Percentiles rank a stretch among this genome's conserved stretches.
Evolutionary conservation across 2,329 filamentous ascomycete genomes (phyloP).

Genomic region (Claviceps lovelessii): DNA sequence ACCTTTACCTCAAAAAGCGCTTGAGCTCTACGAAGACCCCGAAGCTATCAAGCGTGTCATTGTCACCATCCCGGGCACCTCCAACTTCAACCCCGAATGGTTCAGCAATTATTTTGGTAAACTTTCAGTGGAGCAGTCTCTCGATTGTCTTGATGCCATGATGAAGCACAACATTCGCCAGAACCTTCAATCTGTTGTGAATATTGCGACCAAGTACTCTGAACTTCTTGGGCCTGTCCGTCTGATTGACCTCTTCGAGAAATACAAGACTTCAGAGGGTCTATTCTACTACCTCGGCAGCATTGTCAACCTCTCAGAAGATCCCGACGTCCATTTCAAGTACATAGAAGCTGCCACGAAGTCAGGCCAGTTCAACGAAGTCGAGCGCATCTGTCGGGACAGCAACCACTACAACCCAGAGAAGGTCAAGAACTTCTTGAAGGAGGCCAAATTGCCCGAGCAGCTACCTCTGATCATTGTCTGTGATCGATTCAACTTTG

Average conservation of each 20-base stretch:
- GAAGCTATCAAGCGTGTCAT: constrained; percentile 80
- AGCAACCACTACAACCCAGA: constrained; percentile 81
- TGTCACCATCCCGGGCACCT: constrained; percentile 64
- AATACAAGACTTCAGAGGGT: constrained; percentile 92
- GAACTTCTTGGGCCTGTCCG: constrained; percentile 79
- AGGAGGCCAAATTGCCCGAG: constrained; percentile 83
- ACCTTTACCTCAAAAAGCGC: constrained; percentile 68
- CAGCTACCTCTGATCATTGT: constrained; percentile 95
- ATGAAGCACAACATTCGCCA: constrained; percentile 92
- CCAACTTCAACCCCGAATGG: constrained; percentile 85
- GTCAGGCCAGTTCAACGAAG: constrained; percentile 87
- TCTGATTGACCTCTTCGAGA: constrained; percentile 88
- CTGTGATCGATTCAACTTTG: constrained; percentile 98
- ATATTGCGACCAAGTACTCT: constrained; percentile 94
- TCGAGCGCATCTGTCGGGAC: constrained; percentile 93
- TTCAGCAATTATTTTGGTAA: constrained; percentile 84
- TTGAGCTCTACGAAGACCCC: constrained; percentile 91
- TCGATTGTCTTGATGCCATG: constrained; percentile 94
- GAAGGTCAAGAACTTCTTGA: constrained; percentile 98
- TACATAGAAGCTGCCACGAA: constrained; percentile 95
- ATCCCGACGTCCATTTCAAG: constrained; percentile 95
- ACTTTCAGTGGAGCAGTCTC: constrained; percentile 84
- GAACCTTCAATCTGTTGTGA: constrained; percentile 87
- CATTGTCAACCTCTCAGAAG: constrained; percentile 92
- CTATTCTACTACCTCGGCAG: constrained; percentile 97